Percentiles rank a stretch among this genome's conserved stretches.
These are phyloP conservation scores for Epipyxis sp. DNA, from an alignment of 108 stramenopile species.

Conservation along the genomic window DNA sequence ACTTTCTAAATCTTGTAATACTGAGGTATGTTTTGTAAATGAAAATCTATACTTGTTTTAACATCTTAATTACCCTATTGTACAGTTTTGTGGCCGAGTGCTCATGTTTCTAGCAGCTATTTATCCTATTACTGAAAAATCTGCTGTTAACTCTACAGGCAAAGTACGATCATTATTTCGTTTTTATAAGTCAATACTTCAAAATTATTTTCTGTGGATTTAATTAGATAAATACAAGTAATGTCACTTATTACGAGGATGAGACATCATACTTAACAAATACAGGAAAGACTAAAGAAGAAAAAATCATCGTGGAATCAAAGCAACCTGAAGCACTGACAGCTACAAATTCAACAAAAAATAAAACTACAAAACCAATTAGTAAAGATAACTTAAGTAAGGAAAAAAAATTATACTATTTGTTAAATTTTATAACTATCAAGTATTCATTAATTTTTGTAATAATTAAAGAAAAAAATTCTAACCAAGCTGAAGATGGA, in stretches of 20 bases:
- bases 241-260: background rate
- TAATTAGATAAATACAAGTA: background rate
- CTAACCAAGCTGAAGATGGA: conserved; percentile 8
- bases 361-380: too few species aligned
- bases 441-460: too few species aligned
- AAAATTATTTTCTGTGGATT: background rate
- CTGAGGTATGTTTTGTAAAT: conserved; percentile 25
- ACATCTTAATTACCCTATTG: background rate
- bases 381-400: too few species aligned
- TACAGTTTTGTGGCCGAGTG: conserved; percentile 25
- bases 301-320: too few species aligned
- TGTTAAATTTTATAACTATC: too few species aligned
- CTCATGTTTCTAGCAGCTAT: conserved; percentile 16
- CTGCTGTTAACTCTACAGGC: conserved; percentile 2
- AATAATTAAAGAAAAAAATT: too few species aligned
- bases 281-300: background rate
- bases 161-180: background rate
- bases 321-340: too few species aligned
- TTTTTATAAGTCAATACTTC: background rate
- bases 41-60: background rate
- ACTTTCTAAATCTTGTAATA: conserved; percentile 29
- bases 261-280: background rate
- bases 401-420: too few species aligned
- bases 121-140: conserved; percentile 28
- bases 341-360: too few species aligned